phyloP scores from a whole-genome alignment of 2,329 filamentous ascomycete genomes.

The Ophiostoma tasmaniense region DNA sequence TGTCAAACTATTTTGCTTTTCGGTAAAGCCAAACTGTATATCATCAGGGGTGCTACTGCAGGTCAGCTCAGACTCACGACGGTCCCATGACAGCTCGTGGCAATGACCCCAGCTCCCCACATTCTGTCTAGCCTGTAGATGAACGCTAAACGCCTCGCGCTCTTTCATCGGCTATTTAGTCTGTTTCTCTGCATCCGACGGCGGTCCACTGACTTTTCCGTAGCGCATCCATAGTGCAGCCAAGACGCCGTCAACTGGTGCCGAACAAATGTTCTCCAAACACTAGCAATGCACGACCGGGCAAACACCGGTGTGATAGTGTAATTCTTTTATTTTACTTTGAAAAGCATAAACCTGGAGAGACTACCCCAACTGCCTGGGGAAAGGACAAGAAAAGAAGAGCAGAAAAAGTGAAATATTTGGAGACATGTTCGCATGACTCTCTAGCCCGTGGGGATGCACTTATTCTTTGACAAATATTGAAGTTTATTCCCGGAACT shows the following conservation, averaged over 20 bases:
- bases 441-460: background rate
- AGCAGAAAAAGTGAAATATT: background rate
- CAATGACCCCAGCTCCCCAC: background rate
- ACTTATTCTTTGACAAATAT: background rate
- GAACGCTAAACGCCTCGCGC: background rate
- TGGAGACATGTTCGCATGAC: background rate
- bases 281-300: background rate
- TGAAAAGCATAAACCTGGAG: background rate
- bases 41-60: background rate
- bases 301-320: background rate
- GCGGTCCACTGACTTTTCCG: background rate
- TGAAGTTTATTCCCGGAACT: background rate
- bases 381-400: background rate
- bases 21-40: background rate
- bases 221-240: background rate
- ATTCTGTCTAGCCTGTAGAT: background rate
- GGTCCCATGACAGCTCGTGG: background rate
- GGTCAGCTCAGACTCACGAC: background rate
- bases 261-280: background rate
- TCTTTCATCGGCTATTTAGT: background rate
- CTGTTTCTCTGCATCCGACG: background rate
- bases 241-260: background rate
- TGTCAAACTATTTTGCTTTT: background rate
- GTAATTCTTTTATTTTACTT: background rate
- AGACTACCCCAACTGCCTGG: background rate